phyloP scores from a whole-genome alignment of 352 stramenopile genomes.

The Pythium sukuiense region DNA sequence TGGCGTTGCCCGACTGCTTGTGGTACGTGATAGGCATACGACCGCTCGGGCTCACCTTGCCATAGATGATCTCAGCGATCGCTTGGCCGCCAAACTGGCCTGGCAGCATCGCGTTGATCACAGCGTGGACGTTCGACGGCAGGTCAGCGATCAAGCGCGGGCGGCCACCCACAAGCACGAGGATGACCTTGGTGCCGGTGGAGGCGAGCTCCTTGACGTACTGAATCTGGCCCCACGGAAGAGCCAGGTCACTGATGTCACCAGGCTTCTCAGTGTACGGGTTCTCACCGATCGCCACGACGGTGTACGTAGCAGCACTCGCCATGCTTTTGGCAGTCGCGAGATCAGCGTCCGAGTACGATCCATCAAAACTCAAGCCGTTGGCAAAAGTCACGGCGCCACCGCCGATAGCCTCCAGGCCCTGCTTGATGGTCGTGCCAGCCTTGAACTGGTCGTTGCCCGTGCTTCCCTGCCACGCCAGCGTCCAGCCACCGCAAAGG shows the following conservation, averaged over 20 bases:
- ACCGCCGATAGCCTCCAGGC: constrained; percentile 41
- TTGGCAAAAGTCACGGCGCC: constrained; percentile 50
- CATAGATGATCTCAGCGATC: constrained; percentile 82
- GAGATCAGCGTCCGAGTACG: constrained; percentile 44
- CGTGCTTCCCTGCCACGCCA: constrained; percentile 83
- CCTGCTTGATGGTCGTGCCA: constrained; percentile 58
- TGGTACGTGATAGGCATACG: constrained; percentile 84
- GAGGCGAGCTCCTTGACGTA: constrained; percentile 67
- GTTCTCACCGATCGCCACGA: constrained; percentile 77
- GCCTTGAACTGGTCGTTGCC: constrained; percentile 63
- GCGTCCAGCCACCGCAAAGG: constrained; percentile 77
- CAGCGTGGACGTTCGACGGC: constrained; percentile 53
- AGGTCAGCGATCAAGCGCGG: constrained; percentile 74
- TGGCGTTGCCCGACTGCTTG: constrained; percentile 53
- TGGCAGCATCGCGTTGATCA: constrained; percentile 80
- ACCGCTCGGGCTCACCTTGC: constrained; percentile 76
- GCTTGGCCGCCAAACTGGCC: constrained; percentile 77
- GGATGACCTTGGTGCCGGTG: constrained; percentile 73
- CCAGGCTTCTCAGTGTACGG: constrained; percentile 85
- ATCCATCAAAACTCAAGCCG: constrained; percentile 53
- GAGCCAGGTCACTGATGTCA: constrained; percentile 76
- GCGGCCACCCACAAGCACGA: constrained; percentile 78
- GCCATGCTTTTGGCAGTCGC: constrained; percentile 54
- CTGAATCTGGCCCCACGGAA: constrained; percentile 66
- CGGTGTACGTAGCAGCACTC: constrained; percentile 50